phyloP scores from a whole-genome alignment of 441 rosid species.

The Gossypium davidsonii region DNA sequence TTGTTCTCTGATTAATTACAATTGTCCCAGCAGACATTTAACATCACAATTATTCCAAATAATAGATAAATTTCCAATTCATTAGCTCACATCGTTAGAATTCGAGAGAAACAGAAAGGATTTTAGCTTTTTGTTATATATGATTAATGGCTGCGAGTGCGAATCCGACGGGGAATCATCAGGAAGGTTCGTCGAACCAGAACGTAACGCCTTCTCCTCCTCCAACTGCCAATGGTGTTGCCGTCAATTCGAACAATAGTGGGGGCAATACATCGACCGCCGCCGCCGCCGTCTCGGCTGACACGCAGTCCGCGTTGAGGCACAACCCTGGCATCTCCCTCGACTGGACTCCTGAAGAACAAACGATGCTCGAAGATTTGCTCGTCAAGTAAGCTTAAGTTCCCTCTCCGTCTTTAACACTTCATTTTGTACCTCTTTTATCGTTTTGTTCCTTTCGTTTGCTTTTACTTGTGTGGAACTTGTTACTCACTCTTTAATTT shows the following conservation, averaged over 20 bases:
- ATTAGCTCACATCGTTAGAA: not conserved
- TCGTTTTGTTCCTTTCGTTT: not conserved
- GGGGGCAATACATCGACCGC: conserved; percentile 23
- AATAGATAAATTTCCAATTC: not conserved
- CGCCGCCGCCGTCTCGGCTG: conserved; percentile 18
- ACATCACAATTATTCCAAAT: not conserved
- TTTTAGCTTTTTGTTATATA: not conserved
- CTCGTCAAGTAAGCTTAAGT: conserved; percentile 36
- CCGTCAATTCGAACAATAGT: conserved; percentile 30
- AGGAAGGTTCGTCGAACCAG: conserved; percentile 31
- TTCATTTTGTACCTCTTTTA: not conserved
- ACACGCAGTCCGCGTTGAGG: conserved; percentile 39
- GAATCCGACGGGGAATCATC: conserved; percentile 37
- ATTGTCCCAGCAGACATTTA: not conserved
- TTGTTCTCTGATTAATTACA: not conserved
- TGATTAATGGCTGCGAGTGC: conserved; percentile 51
- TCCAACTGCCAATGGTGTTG: conserved; percentile 29
- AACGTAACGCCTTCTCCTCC: conserved; percentile 18
- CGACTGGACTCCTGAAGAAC: conserved; percentile 58
- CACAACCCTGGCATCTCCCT: conserved; percentile 47
- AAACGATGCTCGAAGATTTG: conserved; percentile 47
- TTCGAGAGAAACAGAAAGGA: not conserved
- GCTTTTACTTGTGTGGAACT: not conserved
- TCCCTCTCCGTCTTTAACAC: not conserved
- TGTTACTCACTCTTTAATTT: not conserved